Evolutionary conservation across 768 basidiomycete species (phyloP), one percentile per base, ranked within the genome.

Genomic region (Terana coerulea): DNA sequence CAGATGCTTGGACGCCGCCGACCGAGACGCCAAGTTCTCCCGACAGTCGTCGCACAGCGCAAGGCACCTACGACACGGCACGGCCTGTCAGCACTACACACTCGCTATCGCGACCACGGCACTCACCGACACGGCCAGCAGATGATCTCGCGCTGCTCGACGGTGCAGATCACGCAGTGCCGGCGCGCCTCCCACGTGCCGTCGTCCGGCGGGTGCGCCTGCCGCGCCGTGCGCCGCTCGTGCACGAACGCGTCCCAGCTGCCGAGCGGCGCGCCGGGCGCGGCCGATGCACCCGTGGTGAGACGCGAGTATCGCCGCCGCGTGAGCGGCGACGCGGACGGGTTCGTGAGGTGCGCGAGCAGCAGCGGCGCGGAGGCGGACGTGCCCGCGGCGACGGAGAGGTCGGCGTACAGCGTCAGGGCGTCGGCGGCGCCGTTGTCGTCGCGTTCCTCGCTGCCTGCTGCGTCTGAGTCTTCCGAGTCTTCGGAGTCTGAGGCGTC

Each of bases 71-170:
- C 26, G 34, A 43, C 30, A 42, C 46, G 17, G 15, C 9, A 41
- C n/a, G 15, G 15, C 9, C 24, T 36, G 51, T 15, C 40, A 30
- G 39, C 28, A 43, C 22, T 17, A 30, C 12, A 8, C 9, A 2
- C 9, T 11, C 11, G 22, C 10, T 12, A 5, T 19, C 24, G 14
- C 11, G 37, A 11, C 31, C 26, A 21, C 8, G 21, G 12, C 28
- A 62, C 77, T 60, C 51, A 87, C 84, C 88, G 78, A 64, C 88
- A 90, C n/a, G 88, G 88, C 88, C 88, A 91, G 59, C 86, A 90
- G 45, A 91, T 86, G 51, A 91, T 77, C 61, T 86, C 80, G 43
- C 88, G 70, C 24, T 75, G 69, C 51, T 84, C 83, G n/a, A 70
- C 70, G 24, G 81, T 86, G 58, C 88, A 91, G 43, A 91, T 76